Evolutionary conservation across 139 green algal species (phyloP).

Genomic region (Tetraselmis chui): DNA sequence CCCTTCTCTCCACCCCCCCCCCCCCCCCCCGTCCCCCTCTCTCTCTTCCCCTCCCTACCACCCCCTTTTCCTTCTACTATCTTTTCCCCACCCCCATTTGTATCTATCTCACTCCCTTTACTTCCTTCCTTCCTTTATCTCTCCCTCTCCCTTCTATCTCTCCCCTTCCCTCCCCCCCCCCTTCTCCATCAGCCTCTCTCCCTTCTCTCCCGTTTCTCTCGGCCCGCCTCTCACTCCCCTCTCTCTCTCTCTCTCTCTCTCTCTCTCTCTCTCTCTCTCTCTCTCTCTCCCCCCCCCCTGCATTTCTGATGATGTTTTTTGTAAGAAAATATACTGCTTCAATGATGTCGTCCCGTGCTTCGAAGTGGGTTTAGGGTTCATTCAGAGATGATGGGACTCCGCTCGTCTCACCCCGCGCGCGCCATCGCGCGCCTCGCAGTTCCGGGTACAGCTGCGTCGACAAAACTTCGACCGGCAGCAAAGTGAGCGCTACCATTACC

Average conservation of each 20-base stretch:
- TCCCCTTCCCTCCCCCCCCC: background rate
- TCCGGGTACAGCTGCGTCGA: background rate
- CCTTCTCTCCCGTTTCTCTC: background rate
- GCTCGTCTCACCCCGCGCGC: too few species aligned
- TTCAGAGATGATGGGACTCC: too few species aligned
- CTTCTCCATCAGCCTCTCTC: background rate
- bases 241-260: background rate
- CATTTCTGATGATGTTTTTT: background rate
- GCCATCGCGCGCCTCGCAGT: too few species aligned
- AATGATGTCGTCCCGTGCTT: too few species aligned
- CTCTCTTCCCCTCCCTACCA: background rate
- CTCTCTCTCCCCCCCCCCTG: background rate
- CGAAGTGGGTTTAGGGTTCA: too few species aligned
- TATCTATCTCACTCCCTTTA: background rate
- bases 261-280: background rate
- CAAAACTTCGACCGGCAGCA: background rate
- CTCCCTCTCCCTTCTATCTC: background rate
- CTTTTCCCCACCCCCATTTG: background rate
- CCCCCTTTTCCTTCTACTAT: background rate
- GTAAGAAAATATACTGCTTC: background rate
- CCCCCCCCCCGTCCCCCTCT: background rate
- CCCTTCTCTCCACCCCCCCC: background rate
- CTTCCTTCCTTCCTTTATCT: background rate
- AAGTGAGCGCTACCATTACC: background rate
- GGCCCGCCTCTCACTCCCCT: background rate